phyloP scores from a whole-genome alignment of 2,329 filamentous ascomycete genomes.

The Paecilomyces variotii region DNA sequence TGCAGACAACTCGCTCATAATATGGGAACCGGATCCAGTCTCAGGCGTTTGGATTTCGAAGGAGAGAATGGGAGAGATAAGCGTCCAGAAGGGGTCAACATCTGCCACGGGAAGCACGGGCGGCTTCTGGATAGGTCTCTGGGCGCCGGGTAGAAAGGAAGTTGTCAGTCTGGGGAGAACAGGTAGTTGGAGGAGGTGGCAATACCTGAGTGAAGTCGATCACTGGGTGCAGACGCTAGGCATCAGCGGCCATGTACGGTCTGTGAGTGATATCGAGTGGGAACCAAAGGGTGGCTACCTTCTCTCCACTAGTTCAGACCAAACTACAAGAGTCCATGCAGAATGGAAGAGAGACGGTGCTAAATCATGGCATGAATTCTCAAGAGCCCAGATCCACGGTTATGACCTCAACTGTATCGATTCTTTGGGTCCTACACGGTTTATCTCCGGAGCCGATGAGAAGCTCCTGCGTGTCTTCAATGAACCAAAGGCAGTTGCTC shows the following conservation, averaged over 20 bases:
- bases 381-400: slow-evolving; percentile 91
- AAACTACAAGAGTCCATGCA: slow-evolving; percentile 83
- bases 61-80: slow-evolving; percentile 84
- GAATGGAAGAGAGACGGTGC: slow-evolving; percentile 55
- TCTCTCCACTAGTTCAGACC: slow-evolving; percentile 81
- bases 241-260: slow-evolving; percentile 73
- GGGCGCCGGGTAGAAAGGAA: slow-evolving; percentile 68
- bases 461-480: slow-evolving; percentile 96
- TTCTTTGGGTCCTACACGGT: slow-evolving; percentile 62
- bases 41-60: slow-evolving; percentile 89
- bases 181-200: slow-evolving; percentile 88
- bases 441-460: slow-evolving; percentile 93
- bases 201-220: slow-evolving; percentile 51
- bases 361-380: slow-evolving; percentile 87
- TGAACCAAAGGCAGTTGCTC: slow-evolving; percentile 74
- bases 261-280: slow-evolving; percentile 80
- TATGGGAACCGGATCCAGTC: slow-evolving; percentile 78
- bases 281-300: slow-evolving; percentile 73
- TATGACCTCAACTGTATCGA: slow-evolving; percentile 96
- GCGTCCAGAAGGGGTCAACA: slow-evolving; percentile 87
- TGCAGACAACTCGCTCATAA: slow-evolving; percentile 86
- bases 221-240: slow-evolving; percentile 71
- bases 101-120: slow-evolving; percentile 93
- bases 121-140: slow-evolving; percentile 92
- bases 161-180: slow-evolving; percentile 82